Evolutionary conservation across 1,139 yeast genomes (phyloP), one percentile per base, ranked within the genome.

Genomic region (Magnusiomyces suaveolens): DNA sequence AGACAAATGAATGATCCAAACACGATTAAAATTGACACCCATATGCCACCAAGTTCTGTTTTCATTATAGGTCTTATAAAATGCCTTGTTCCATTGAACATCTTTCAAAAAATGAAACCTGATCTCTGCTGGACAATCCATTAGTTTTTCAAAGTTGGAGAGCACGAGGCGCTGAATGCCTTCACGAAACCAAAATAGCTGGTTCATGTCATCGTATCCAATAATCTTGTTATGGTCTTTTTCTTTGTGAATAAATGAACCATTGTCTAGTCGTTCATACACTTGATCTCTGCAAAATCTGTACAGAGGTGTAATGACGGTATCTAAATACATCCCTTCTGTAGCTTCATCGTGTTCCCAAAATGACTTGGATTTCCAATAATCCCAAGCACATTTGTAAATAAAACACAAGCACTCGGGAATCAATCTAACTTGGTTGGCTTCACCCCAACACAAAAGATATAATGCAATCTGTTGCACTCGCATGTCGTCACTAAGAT

Each of bases 141-240:
- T 72, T 8, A 85, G 65, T 50, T 72, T 65, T 1, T 50, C 39
- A 23, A 68, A 66, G 49, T 78, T 74, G 2, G 63, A 61, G 10
- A 82, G 63, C 16, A 64, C 67, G 14, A 88, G 70, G 49, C 76
- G 71, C 51, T 74, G 71, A 14, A 88, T 68, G 0, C 88, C 87
- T 55, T 80, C 77, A 0, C 80, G 77, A 60, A 82, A 82, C 96
- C 96, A 88, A 64, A 88, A 88, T 24, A 84, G 73, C 64, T 85
- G 96, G 66, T 88, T 88, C 52, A 87, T 75, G 66, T 88, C 96
- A 67, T 88, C 96, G 64, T 88, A 88, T 0, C 96, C 96, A 58
- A 88, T 82, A 1, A 82, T 77, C 43, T 76, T 72, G 56, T 77
- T 73, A 64, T 88, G 96, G 65, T 88, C 96, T 52, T 74, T 77